Base-by-base conservation (phyloP, 2,329 filamentous ascomycete species). In the Calycina marina region DNA sequence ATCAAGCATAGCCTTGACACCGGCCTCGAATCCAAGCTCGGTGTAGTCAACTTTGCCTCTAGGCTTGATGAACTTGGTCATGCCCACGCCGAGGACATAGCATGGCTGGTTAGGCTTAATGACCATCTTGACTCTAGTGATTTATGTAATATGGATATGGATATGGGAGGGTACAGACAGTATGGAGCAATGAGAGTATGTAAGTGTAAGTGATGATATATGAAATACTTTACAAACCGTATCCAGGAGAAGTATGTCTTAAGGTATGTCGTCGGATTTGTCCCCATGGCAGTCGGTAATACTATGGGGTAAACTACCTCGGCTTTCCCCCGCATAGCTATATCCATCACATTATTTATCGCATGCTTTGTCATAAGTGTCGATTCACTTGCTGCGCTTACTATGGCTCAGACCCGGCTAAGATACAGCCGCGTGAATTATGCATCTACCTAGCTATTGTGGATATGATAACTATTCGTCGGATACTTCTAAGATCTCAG, bases 41-140 rank as follows among this genome's bases (percentile, higher is more conserved):
- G 84, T 84, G 61, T 94, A 94, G 62, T 93, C 85, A 43, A 93
- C 81, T 56, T 88, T 88, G 54, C 84, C 83, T 35, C 86, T 74
- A 25, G 86, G 86, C 65, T 94, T 94, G 71, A 94, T 88, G 70
- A 96, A 96, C 61, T 93, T 93, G 61, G 88, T 96, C 83, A 96
- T 90, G 62, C 88, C 88, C 47, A 96, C 90, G 63, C 88, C 88
- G 39, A 96, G 74, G 53, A 96, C 82, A 66, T 96, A 96, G 65
- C 63, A 64, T 38, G 66, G 64, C 14, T 41, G 34, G 14, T 40
- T 45, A 52, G 37, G 44, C 32, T 45, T 45, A 27, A 43, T 40
- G 26, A 44, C 42, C 44, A 46, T 46, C 4, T 13, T 44, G 17
- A 18, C 30, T 30, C 13, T 33, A 26, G 29, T 5, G 24, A 22